Base-by-base conservation (phyloP, 768 basidiomycete genomes). In the Suillus discolor region DNA sequence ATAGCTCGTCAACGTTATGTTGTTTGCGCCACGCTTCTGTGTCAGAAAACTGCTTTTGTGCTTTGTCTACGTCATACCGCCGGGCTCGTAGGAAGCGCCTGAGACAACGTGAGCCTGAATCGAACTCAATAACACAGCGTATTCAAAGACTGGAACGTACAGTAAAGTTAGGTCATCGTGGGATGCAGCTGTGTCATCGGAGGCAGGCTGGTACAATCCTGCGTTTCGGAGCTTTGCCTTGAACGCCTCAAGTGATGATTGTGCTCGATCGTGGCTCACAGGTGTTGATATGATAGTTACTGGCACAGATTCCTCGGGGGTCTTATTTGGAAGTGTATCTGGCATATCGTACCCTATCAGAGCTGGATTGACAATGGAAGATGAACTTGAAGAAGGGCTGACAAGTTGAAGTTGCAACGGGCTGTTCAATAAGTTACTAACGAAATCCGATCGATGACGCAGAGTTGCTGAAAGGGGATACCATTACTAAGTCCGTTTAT, bases 81-180 rank as follows among this genome's bases (percentile, higher is more conserved):
- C 94, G 82, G 6, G 94, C 94, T n/a, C 92, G 85, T 3, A 95
- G 84, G 73, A 94, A 95, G 13, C 94, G 90, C 31, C 93, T 94
- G 74, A n/a, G 39, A 45, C 65, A 42, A 12, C 28, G 36, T 23
- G 42, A 66, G 28, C 66, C 11, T 18, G 39, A 20, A 25, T 65
- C 60, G 34, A 51, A 64, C 25, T 41, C 45, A 36, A 55, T 47
- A 54, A 64, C 25, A 53, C 59, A 44, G 7, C 31, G 41, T 16
- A 36, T 42, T 34, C 49, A 25, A 51, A 28, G 20, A 45, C 15
- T 25, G 39, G 36, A 36, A 79, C 86, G 61, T 66, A 92, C 90
- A 91, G 72, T 23, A 94, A 75, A 3, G 89, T 91, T 1, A 82
- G 71, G 49, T 93, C 92, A 61, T 90, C 86, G 67, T 88, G 87